Conservation (phyloP, 164 flowering plant genomes). For the Akebia trifoliata region DNA sequence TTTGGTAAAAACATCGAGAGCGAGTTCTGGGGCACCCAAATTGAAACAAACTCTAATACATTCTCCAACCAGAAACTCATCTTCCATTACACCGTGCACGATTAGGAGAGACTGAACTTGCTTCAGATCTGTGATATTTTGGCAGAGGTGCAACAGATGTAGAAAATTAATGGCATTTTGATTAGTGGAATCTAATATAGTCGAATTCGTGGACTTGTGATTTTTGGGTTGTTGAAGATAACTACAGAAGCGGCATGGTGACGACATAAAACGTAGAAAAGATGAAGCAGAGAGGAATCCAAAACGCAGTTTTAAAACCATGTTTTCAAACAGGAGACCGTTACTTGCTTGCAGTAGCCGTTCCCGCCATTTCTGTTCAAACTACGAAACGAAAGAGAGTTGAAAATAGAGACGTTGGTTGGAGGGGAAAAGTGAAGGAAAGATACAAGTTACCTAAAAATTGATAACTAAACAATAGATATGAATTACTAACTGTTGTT, state of each 20-base stretch:
- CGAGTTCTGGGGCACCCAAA: conserved; percentile 6
- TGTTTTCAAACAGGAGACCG: not conserved
- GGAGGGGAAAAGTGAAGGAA: no score
- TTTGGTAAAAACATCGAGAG: conserved; percentile 4
- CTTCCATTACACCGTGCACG: conserved; percentile 8
- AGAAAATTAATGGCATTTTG: conserved; percentile 5
- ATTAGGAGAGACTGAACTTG: conserved; percentile 9
- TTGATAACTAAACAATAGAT: no score
- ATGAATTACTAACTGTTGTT: no score
- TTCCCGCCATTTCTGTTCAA: conserved; percentile 3
- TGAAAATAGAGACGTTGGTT: no score
- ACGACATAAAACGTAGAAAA: not conserved
- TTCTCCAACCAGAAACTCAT: conserved; percentile 8
- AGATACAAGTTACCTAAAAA: no score
- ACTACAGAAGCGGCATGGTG: not conserved
- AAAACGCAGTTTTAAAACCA: not conserved
- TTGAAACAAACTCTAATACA: conserved; percentile 1
- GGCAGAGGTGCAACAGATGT: conserved; percentile 6
- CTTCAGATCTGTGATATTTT: conserved; percentile 7
- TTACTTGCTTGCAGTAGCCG: not conserved
- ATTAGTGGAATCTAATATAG: not conserved
- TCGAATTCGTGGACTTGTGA: not conserved
- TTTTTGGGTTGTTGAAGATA: conserved; percentile 2
- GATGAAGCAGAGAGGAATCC: conserved; percentile 2
- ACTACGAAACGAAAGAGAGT: no score